phyloP scores from a whole-genome alignment of 2,329 filamentous ascomycete species.

The Colletotrichum zoysiae region DNA sequence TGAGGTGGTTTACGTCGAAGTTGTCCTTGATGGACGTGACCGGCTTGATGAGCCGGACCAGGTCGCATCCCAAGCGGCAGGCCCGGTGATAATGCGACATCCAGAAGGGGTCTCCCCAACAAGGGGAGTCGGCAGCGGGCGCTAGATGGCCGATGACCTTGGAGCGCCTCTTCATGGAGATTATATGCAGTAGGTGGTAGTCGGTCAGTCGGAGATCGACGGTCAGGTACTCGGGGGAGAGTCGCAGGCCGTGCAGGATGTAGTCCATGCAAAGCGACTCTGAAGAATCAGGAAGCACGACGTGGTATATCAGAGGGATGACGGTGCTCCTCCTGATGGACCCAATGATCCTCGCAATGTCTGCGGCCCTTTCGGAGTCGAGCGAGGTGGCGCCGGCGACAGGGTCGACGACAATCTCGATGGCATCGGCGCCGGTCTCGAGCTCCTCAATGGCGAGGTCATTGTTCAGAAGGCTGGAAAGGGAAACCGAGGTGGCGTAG shows the following conservation, averaged over 20 bases:
- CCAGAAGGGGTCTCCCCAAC: slow-evolving; percentile 71
- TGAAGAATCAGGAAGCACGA: slow-evolving; percentile 53
- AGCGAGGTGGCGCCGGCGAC: slow-evolving; percentile 39
- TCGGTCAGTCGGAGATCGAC: slow-evolving; percentile 71
- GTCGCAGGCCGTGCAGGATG: slow-evolving; percentile 69
- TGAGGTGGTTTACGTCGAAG: slow-evolving; percentile 69
- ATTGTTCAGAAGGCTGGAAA: slow-evolving; percentile 67
- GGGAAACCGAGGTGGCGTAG: slow-evolving; percentile 73
- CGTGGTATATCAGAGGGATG: slow-evolving; percentile 68
- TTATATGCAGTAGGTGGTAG: slow-evolving; percentile 61
- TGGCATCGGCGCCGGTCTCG: slow-evolving; percentile 75
- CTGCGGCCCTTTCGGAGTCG: slow-evolving; percentile 54
- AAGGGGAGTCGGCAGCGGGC: slow-evolving; percentile 54
- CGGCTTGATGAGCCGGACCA: slow-evolving; percentile 71
- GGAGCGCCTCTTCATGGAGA: slow-evolving; percentile 65
- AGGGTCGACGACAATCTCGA: slow-evolving; percentile 69
- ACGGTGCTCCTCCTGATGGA: slow-evolving; percentile 73
- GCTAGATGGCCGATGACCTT: slow-evolving; percentile 72
- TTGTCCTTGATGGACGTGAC: slow-evolving; percentile 72
- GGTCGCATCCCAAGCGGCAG: slow-evolving; percentile 68
- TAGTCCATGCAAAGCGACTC: slow-evolving; percentile 65
- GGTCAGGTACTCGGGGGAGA: slow-evolving; percentile 73
- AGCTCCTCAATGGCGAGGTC: slow-evolving; percentile 72
- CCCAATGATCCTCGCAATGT: slow-evolving; percentile 70
- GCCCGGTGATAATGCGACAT: slow-evolving; percentile 70